Evolutionary conservation across 139 green algal genomes (phyloP).

Genomic region (Chlorella sp.): DNA sequence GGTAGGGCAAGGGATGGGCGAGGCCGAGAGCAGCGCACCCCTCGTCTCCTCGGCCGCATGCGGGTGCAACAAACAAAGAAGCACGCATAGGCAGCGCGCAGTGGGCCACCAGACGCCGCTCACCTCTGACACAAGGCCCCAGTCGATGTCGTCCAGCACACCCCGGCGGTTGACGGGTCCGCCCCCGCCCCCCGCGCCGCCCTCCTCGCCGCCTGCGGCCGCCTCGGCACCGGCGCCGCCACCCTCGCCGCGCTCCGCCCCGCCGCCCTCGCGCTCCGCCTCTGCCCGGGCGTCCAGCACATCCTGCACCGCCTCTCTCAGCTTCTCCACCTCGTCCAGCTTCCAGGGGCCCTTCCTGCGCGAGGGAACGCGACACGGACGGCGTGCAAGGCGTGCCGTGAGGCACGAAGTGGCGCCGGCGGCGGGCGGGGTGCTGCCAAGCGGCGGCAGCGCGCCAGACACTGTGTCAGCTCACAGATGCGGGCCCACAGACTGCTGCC

Average conservation of each 20-base stretch:
- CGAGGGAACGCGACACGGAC: no score
- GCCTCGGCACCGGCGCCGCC: slow-evolving; percentile 1
- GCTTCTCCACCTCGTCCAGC: slow-evolving; percentile 39
- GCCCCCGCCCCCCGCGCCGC: neutral
- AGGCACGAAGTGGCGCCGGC: neutral
- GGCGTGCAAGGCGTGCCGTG: no score
- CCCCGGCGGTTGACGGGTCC: slow-evolving; percentile 16
- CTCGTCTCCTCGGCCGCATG: no score
- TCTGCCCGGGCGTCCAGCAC: slow-evolving; percentile 27
- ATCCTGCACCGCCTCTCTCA: slow-evolving; percentile 38
- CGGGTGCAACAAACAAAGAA: no score
- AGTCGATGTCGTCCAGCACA: slow-evolving; percentile 71
- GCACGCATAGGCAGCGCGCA: no score
- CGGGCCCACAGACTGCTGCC: neutral
- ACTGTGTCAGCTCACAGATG: no score
- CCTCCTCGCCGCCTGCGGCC: neutral
- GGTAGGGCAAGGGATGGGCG: no score
- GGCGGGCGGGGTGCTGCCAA: neutral
- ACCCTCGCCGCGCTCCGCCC: neutral
- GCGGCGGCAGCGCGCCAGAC: neutral
- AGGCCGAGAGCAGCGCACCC: no score
- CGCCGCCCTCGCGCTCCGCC: neutral
- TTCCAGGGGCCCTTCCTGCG: slow-evolving; percentile 33
- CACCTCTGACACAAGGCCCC: slow-evolving; percentile 45
- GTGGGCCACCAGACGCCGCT: neutral